These are phyloP conservation scores for Zychaea mexicana DNA, from an alignment of 371 early-diverging fungal genomes.

Conservation along the genomic window DNA sequence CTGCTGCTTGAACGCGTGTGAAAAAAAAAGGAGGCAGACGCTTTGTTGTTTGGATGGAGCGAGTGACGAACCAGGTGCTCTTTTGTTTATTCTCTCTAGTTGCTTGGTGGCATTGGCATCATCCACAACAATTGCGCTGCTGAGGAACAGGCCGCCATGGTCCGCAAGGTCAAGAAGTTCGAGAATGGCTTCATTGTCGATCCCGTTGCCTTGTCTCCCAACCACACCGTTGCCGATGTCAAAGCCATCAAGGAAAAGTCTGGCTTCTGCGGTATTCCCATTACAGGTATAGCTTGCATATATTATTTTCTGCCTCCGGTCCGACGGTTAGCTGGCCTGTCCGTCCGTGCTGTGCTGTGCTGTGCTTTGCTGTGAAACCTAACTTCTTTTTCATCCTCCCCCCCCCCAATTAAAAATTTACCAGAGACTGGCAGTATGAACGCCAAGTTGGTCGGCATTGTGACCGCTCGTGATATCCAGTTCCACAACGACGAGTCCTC, in stretches of 20 bases:
- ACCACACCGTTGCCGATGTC: slow-evolving; percentile 87
- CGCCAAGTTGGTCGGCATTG: slow-evolving; percentile 93
- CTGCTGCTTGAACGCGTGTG: neutral
- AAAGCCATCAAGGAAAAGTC: slow-evolving; percentile 80
- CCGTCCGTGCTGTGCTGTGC: neutral
- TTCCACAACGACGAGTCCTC: slow-evolving; percentile 74
- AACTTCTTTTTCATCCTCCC: no score
- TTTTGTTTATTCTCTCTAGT: slow-evolving; percentile 28
- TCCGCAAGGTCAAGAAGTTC: slow-evolving; percentile 95
- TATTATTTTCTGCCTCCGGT: neutral
- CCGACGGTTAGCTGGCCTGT: no score
- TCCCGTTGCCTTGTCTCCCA: slow-evolving; percentile 85
- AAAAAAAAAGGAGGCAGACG: neutral
- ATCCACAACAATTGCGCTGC: slow-evolving; percentile 96
- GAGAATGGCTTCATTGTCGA: slow-evolving; percentile 98
- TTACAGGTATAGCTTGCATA: slow-evolving; percentile 72
- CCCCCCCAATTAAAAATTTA: neutral
- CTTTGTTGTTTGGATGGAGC: neutral
- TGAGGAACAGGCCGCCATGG: slow-evolving; percentile 96
- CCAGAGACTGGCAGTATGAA: slow-evolving; percentile 82
- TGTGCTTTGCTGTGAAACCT: neutral
- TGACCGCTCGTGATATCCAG: slow-evolving; percentile 95
- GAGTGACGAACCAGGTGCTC: neutral
- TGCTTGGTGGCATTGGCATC: slow-evolving; percentile 95
- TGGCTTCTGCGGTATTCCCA: slow-evolving; percentile 97